phyloP scores from a whole-genome alignment of 2,329 filamentous ascomycete genomes.

The Atkinsonella texensis region DNA sequence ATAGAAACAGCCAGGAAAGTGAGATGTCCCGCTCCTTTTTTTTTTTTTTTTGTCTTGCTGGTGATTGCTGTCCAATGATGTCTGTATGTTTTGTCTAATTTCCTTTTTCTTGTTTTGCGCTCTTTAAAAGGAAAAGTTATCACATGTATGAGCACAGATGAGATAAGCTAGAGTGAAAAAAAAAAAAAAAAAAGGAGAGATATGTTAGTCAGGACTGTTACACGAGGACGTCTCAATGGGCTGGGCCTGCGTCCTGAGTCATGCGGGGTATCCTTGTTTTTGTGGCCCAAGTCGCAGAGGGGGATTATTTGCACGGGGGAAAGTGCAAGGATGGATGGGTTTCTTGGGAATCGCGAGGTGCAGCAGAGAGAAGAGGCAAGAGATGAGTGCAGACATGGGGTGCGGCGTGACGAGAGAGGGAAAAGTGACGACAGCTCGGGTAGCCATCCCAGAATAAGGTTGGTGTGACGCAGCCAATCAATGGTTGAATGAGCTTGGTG shows the following conservation, averaged over 20 bases:
- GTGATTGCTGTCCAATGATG: too few species aligned
- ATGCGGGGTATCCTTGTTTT: background rate
- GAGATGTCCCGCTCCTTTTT: background rate
- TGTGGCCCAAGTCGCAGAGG: background rate
- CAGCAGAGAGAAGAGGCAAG: background rate
- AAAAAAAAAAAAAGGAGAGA: background rate
- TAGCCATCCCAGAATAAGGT: background rate
- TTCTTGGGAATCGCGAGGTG: background rate
- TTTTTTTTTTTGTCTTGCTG: background rate
- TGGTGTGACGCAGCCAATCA: background rate
- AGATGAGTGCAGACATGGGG: background rate
- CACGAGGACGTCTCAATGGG: background rate
- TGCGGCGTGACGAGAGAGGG: background rate
- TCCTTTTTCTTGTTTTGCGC: background rate
- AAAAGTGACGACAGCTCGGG: background rate
- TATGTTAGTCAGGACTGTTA: slow-evolving; percentile 1
- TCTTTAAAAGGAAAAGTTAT: background rate
- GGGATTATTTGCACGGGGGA: background rate
- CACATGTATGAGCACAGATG: background rate
- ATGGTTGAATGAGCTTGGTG: background rate
- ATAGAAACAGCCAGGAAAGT: background rate
- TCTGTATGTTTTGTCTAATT: too few species aligned
- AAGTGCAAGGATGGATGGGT: background rate
- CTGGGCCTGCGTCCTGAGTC: background rate
- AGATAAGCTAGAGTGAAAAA: background rate